phyloP scores from a whole-genome alignment of 805 yeast species.

The Myxozyma udenii region DNA sequence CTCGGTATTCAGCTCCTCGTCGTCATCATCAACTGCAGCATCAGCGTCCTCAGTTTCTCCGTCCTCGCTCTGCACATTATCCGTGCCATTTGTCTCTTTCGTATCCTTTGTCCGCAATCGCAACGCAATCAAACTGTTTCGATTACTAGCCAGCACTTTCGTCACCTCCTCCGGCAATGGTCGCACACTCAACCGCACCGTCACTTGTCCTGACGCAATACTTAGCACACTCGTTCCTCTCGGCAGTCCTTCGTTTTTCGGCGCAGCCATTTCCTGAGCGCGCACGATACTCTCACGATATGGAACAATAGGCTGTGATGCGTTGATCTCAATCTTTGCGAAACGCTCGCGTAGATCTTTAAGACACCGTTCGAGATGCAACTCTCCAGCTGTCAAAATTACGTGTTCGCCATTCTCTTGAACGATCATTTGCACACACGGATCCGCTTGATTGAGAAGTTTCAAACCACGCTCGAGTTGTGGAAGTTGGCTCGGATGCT shows the following conservation, averaged over 20 bases:
- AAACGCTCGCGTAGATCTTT: constrained; percentile 87
- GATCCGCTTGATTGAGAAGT: constrained; percentile 82
- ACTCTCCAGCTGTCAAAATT: constrained; percentile 92
- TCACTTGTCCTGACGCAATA: constrained; percentile 51
- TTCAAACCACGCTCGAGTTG: constrained; percentile 74
- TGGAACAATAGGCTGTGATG: constrained; percentile 92
- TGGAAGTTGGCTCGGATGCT: constrained; percentile 74
- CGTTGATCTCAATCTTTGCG: constrained; percentile 83
- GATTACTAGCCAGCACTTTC: constrained; percentile 43
- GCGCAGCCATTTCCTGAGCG: constrained; percentile 51
- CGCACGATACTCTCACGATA: constrained; percentile 76
- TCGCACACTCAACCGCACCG: constrained; percentile 43
- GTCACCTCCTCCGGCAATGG: constrained; percentile 57
- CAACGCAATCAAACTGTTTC: constrained; percentile 16
- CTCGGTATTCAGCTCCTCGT: constrained; percentile 28
- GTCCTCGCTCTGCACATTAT: background rate
- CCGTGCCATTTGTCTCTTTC: background rate
- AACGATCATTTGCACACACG: constrained; percentile 82
- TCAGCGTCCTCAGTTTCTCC: background rate
- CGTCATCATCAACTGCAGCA: constrained; percentile 28
- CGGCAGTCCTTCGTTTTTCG: constrained; percentile 46
- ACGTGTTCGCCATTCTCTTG: constrained; percentile 93
- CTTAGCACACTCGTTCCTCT: constrained; percentile 45
- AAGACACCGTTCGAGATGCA: constrained; percentile 90
- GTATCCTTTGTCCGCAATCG: constrained; percentile 1